phyloP scores from a whole-genome alignment of 768 basidiomycete genomes.

The Phaeolepiota aurea region DNA sequence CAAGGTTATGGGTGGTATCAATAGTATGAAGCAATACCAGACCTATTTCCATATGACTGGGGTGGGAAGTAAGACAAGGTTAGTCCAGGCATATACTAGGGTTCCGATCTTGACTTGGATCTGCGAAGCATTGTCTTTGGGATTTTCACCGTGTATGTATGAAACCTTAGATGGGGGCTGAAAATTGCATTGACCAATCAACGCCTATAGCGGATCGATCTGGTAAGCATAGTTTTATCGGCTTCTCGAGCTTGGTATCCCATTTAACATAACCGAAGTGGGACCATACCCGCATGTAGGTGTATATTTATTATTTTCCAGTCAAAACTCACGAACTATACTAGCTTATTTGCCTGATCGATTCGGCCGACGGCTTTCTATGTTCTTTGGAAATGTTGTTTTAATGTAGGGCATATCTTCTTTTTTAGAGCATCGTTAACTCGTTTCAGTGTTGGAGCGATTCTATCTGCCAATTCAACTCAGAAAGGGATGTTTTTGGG shows the following conservation, averaged over 20 bases:
- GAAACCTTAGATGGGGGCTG: not conserved
- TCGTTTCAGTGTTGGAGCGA: constrained; percentile 30
- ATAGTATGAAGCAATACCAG: constrained; percentile 41
- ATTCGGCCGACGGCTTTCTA: constrained; percentile 40
- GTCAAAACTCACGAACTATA: too few relatives aligned
- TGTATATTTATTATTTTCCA: too few relatives aligned
- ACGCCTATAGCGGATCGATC: constrained; percentile 24
- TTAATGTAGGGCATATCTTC: constrained; percentile 26
- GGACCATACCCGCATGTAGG: constrained; percentile 36
- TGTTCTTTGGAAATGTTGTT: constrained; percentile 39
- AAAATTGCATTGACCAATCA: not conserved
- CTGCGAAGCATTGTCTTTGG: constrained; percentile 47
- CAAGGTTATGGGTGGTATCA: constrained; percentile 45
- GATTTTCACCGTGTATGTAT: constrained; percentile 38
- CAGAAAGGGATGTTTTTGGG: constrained; percentile 35
- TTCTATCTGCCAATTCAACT: constrained; percentile 40
- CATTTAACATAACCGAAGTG: constrained; percentile 16
- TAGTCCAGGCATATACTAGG: too few relatives aligned
- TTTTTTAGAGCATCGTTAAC: constrained; percentile 1
- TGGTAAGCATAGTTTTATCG: constrained; percentile 16
- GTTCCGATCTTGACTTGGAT: too few relatives aligned
- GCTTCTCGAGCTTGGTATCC: not conserved
- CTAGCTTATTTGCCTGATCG: constrained; percentile 38
- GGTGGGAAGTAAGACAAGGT: constrained; percentile 36
- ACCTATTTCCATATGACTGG: constrained; percentile 34